A percentile compares a stretch with the other conserved stretches of the same genome.
Evolutionary conservation across 75 land plant genomes (phyloP).

Genomic region (Cunninghamia lanceolata): DNA sequence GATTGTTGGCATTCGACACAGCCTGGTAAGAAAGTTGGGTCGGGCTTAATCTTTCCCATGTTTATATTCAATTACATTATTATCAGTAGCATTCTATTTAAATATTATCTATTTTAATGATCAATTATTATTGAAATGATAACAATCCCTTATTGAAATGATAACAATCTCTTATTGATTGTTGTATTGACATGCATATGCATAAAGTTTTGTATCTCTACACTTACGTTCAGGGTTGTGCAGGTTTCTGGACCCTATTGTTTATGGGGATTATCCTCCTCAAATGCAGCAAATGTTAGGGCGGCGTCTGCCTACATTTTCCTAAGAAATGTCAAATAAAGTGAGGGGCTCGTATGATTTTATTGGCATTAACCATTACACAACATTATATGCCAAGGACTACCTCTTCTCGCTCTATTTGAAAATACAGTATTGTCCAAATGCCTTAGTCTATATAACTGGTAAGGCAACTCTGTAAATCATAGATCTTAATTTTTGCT

Average conservation of each 20-base stretch:
- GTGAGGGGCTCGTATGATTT: constrained; percentile 45
- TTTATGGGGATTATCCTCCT: constrained; percentile 49
- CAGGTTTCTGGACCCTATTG: constrained; percentile 56
- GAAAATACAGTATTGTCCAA: not conserved
- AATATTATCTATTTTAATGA: too few species aligned
- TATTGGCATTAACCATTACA: constrained; percentile 53
- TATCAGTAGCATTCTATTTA: too few species aligned
- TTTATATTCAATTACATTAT: not conserved
- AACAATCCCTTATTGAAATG: too few species aligned
- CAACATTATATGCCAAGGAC: constrained; percentile 16
- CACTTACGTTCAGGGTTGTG: not conserved
- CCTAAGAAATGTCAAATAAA: constrained; percentile 21
- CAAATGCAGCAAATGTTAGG: constrained; percentile 28
- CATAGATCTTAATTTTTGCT: too few species aligned
- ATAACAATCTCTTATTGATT: not conserved
- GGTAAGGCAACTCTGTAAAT: not conserved
- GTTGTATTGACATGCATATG: not conserved
- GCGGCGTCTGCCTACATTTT: constrained; percentile 22
- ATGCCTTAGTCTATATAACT: not conserved
- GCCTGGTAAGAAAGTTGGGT: constrained; percentile 45
- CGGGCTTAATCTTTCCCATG: too few species aligned
- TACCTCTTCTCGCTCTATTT: not conserved
- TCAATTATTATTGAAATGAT: too few species aligned
- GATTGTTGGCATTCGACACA: constrained; percentile 37
- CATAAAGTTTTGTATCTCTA: not conserved